Evolutionary conservation across 2,329 filamentous ascomycete genomes (phyloP), one percentile per base, ranked within the genome.

Genomic region (Aureobasidium leucospermi): DNA sequence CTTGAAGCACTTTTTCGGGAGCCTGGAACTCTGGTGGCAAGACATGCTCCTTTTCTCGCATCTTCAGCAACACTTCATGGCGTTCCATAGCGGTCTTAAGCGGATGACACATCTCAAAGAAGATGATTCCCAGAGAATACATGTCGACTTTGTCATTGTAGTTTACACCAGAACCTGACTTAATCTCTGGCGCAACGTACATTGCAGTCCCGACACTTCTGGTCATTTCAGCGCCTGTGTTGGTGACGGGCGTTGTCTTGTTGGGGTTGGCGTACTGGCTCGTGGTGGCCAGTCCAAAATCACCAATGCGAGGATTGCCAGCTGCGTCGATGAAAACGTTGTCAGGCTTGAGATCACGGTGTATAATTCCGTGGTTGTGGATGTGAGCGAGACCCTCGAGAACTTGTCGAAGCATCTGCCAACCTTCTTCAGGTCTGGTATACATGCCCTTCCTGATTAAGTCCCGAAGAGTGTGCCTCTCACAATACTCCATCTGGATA

Each of bases 401-500:
- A 10, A 97, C 86, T 67, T 97, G 93, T 34, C 93, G 85, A 65
- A 97, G 92, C 4, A 97, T 78, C 32, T 91, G 85, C 94, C 94
- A 99, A 15, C 88, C 84, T 67, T 96, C 88, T 31, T 90, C 82
- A 1, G 82, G 80, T 60, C 92, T 85, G 65, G 89, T 85, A 65
- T 84, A 84, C 10, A 97, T 76, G 32, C 85, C 87, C 67, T 87
- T 84, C 23, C 84, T 81, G 60, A 99, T 95, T 32, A 96, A 75
- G 77, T 97, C 91, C 19, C 92, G 87, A 34, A 99, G 81, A 0
- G 94, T 97, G 65, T 89, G 84, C 69, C 93, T 94, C 71, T 97
- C 93, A 69, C 94, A 99, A 66, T 96, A 96, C 70, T 99, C 94
- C 94, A 99, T 99, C 62, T 96, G 94, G 59, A 99, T 97, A 71